Conservation (phyloP, 371 early-diverging fungal genomes). For the Basidiobolus meristosporus region DNA sequence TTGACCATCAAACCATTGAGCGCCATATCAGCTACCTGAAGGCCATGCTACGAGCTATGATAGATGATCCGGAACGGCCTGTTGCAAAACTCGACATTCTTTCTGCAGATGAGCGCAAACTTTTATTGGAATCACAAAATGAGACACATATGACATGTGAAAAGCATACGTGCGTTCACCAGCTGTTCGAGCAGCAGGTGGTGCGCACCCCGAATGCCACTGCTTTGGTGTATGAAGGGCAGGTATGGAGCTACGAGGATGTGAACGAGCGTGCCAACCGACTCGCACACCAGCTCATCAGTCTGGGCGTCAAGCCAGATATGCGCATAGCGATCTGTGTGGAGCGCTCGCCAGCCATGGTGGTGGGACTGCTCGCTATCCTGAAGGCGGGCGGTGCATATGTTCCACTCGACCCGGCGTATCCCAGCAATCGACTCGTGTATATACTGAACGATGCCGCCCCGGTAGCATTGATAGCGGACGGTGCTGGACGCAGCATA, state of each 20-base stretch:
- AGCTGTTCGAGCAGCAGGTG: not conserved
- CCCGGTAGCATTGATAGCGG: too few species aligned
- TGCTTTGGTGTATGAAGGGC: not conserved
- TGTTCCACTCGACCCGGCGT: not conserved
- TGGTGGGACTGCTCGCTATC: not conserved
- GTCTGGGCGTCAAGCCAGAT: not conserved
- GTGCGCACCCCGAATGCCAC: not conserved
- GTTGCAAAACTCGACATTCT: too few species aligned
- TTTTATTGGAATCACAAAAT: too few species aligned
- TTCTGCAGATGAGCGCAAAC: too few species aligned
- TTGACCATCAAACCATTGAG: too few species aligned
- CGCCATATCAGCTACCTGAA: too few species aligned
- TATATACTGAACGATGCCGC: not conserved
- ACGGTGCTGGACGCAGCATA: too few species aligned
- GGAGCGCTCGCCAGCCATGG: not conserved
- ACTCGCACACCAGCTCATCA: conserved; percentile 1
- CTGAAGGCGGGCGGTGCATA: not conserved
- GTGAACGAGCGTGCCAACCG: conserved; percentile 2
- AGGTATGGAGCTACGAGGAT: conserved; percentile 3
- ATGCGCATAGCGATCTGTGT: conserved; percentile 1
- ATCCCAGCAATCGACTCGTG: conserved; percentile 2
- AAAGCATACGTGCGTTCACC: not conserved
- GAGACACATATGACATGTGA: not conserved
- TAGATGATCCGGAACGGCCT: too few species aligned
- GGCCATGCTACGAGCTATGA: too few species aligned